Percentiles rank a stretch among this genome's conserved stretches.
phyloP scores from a whole-genome alignment of 805 yeast species.

The Barnettozyma wickerhamii region DNA sequence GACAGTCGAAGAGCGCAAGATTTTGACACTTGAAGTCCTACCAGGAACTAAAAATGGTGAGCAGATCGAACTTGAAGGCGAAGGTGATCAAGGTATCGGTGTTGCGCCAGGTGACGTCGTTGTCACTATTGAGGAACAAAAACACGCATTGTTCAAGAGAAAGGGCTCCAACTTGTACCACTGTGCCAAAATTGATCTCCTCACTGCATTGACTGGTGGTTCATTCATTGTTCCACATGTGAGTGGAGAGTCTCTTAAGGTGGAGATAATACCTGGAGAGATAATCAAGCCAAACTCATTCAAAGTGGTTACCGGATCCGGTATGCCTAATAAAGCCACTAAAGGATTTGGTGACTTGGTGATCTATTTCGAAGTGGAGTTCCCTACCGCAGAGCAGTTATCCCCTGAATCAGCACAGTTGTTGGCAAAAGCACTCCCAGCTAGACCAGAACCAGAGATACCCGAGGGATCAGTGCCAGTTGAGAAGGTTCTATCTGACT shows the following conservation, averaged over 20 bases:
- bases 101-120: slow-evolving; percentile 66
- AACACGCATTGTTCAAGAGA: slow-evolving; percentile 35
- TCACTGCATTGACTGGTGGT: slow-evolving; percentile 59
- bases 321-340: slow-evolving; percentile 49
- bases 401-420: slow-evolving; percentile 62
- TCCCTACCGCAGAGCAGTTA: slow-evolving; percentile 61
- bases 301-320: slow-evolving; percentile 45
- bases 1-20: slow-evolving; percentile 41
- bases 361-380: slow-evolving; percentile 52
- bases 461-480: slow-evolving; percentile 65
- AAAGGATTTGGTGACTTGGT: slow-evolving; percentile 48
- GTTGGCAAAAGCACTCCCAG: slow-evolving; percentile 73
- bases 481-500: slow-evolving; percentile 34
- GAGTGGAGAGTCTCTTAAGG: slow-evolving; percentile 33
- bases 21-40: slow-evolving; percentile 47
- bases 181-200: slow-evolving; percentile 43
- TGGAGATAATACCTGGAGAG: slow-evolving; percentile 45
- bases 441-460: slow-evolving; percentile 52
- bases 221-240: slow-evolving; percentile 34
- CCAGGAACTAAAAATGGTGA: slow-evolving; percentile 56
- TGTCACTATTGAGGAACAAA: slow-evolving; percentile 42
- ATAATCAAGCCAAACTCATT: slow-evolving; percentile 44
- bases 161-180: slow-evolving; percentile 40
- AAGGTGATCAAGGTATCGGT: slow-evolving; percentile 60
- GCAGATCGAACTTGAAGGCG: slow-evolving; percentile 47